Conservation (phyloP, 2,329 filamentous ascomycete species). For the Pseudocercospora fuligena region DNA sequence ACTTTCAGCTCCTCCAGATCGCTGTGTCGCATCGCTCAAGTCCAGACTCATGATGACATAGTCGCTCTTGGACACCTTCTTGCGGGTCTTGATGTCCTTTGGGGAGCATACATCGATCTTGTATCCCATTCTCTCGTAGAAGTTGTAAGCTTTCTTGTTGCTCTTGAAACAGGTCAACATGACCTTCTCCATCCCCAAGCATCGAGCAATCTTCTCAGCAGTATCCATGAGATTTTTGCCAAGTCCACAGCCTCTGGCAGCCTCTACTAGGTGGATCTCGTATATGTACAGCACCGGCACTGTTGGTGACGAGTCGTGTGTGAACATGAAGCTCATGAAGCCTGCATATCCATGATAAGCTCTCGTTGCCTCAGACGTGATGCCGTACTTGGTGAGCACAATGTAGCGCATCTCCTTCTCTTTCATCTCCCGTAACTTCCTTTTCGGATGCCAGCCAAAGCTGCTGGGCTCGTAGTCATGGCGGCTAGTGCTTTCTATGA, state of each 20-base stretch:
- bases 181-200: conserved; percentile 65
- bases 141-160: conserved; percentile 62
- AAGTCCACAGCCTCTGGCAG: conserved; percentile 65
- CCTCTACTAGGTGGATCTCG: conserved; percentile 70
- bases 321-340: conserved; percentile 72
- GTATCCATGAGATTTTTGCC: conserved; percentile 64
- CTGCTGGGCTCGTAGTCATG: conserved; percentile 67
- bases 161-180: conserved; percentile 75
- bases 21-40: neutral
- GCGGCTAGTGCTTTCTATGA: conserved; percentile 68
- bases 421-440: conserved; percentile 71
- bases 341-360: conserved; percentile 55
- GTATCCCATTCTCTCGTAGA: conserved; percentile 67
- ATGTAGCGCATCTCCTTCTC: conserved; percentile 71
- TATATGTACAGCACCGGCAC: conserved; percentile 76
- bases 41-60: conserved; percentile 60
- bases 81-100: conserved; percentile 53
- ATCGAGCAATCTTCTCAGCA: conserved; percentile 58
- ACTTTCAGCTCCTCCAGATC: neutral
- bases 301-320: conserved; percentile 63
- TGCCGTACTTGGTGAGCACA: conserved; percentile 42
- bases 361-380: neutral
- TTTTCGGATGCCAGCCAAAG: conserved; percentile 64
- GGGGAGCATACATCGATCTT: conserved; percentile 59
- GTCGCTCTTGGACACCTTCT: conserved; percentile 54